Evolutionary conservation across 2,329 filamentous ascomycete genomes (phyloP).

Genomic region (Huntiella abstrusa): DNA sequence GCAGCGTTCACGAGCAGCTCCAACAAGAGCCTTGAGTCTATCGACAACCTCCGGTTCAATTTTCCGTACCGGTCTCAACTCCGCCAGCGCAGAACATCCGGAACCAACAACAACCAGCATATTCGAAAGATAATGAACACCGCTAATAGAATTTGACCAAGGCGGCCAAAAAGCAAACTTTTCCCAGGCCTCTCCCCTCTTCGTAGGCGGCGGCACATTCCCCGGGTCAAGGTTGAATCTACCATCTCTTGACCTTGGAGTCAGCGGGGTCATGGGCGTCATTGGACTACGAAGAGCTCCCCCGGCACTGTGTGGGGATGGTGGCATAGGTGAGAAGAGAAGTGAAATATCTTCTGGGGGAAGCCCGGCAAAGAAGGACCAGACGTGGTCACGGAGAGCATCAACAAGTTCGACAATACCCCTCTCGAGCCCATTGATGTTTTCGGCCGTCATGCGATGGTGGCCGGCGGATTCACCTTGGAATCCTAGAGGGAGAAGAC

Average conservation of each 20-base stretch:
- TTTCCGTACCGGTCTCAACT: conserved; percentile 45
- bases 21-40: conserved; percentile 55
- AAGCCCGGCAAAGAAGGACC: conserved; percentile 67
- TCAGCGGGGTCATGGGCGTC: conserved; percentile 17
- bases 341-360: conserved; percentile 82
- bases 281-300: conserved; percentile 27
- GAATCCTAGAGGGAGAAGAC: conserved; percentile 58
- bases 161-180: conserved; percentile 94
- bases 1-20: conserved; percentile 63
- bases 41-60: conserved; percentile 43
- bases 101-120: conserved; percentile 70
- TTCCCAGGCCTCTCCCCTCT: conserved; percentile 72
- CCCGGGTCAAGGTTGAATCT: conserved; percentile 64
- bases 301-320: conserved; percentile 38
- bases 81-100: conserved; percentile 69
- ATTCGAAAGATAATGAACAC: conserved; percentile 74
- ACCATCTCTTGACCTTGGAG: conserved; percentile 45
- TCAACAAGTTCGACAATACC: conserved; percentile 68
- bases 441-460: conserved; percentile 57
- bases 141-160: conserved; percentile 75
- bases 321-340: conserved; percentile 62
- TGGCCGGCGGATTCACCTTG: conserved; percentile 66
- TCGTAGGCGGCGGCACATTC: conserved; percentile 60
- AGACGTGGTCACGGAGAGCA: conserved; percentile 60
- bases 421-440: conserved; percentile 52